These are phyloP conservation scores for Aureobasidium sp. DNA, from an alignment of 2,329 filamentous ascomycete species.

Conservation along the genomic window DNA sequence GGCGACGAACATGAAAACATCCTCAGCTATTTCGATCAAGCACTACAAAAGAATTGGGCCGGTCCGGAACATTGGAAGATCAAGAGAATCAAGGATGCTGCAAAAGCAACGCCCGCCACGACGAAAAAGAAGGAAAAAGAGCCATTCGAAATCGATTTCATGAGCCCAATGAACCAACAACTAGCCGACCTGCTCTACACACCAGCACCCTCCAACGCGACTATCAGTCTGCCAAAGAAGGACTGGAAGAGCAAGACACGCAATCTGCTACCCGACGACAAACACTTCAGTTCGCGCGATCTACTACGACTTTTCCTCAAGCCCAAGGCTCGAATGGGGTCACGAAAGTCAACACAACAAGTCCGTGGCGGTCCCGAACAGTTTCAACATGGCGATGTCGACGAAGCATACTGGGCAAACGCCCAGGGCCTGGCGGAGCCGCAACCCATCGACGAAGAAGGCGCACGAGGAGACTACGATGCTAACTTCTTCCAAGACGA, in stretches of 20 bases:
- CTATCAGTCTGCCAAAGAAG: constrained; percentile 81
- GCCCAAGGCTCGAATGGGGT: constrained; percentile 77
- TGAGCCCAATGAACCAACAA: constrained; percentile 62
- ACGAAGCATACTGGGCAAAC: constrained; percentile 92
- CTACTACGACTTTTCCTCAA: constrained; percentile 88
- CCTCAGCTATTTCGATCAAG: constrained; percentile 95
- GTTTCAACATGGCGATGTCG: constrained; percentile 66
- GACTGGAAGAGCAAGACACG: constrained; percentile 93
- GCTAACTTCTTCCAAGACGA: constrained; percentile 97
- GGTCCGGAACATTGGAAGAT: constrained; percentile 99
- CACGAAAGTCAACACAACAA: constrained; percentile 50
- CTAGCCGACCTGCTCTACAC: constrained; percentile 74
- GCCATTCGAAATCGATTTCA: constrained; percentile 89
- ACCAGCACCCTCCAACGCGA: constrained; percentile 68
- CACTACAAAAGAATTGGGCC: constrained; percentile 93
- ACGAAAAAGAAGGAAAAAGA: constrained; percentile 87
- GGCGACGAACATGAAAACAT: constrained; percentile 78
- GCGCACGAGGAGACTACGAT: constrained; percentile 73
- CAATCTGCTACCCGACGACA: constrained; percentile 92
- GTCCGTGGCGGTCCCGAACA: constrained; percentile 33
- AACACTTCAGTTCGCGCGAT: constrained; percentile 93
- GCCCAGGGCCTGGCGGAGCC: constrained; percentile 45
- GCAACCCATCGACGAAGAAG: constrained; percentile 36
- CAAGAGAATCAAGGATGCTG: constrained; percentile 72
- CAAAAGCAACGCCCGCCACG: constrained; percentile 52